Percentiles rank a stretch among this genome's conserved stretches.
phyloP scores from a whole-genome alignment of 1,139 yeast genomes.

The Debaryomyces subglobosus region DNA sequence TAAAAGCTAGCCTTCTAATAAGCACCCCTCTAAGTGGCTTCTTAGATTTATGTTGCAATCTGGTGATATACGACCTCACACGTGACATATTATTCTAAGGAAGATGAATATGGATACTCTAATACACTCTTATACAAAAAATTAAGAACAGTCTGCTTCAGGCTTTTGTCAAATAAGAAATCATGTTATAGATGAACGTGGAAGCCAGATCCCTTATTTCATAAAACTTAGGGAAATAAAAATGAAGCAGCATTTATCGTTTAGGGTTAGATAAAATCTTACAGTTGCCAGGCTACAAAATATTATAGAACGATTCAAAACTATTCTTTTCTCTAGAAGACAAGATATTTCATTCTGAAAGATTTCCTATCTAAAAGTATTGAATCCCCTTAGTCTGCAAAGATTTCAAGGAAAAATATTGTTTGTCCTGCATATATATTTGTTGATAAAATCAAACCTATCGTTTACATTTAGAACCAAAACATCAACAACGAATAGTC shows the following conservation, averaged over 20 bases:
- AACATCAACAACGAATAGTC: slow-evolving; percentile 4
- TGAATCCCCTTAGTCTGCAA: background rate
- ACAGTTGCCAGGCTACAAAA: too few relatives aligned
- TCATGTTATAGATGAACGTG: too few relatives aligned
- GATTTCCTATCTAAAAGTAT: background rate
- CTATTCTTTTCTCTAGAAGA: too few relatives aligned
- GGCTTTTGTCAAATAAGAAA: too few relatives aligned
- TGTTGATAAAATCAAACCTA: background rate
- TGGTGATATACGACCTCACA: background rate
- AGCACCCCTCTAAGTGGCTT: background rate
- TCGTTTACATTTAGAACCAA: slow-evolving; percentile 8
- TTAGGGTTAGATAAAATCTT: too few relatives aligned
- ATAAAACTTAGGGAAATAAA: too few relatives aligned
- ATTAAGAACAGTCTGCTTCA: background rate
- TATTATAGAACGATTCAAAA: too few relatives aligned
- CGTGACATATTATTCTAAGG: background rate
- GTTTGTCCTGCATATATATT: background rate
- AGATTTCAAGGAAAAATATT: background rate
- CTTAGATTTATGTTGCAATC: background rate
- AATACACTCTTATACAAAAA: too few relatives aligned
- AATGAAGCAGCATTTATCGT: too few relatives aligned
- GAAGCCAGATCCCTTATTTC: too few relatives aligned
- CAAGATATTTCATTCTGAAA: too few relatives aligned
- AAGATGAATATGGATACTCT: too few relatives aligned
- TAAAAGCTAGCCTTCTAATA: background rate